These are phyloP conservation scores for Kodamaea fungicola DNA, from an alignment of 1,139 yeast species.

Conservation along the genomic window DNA sequence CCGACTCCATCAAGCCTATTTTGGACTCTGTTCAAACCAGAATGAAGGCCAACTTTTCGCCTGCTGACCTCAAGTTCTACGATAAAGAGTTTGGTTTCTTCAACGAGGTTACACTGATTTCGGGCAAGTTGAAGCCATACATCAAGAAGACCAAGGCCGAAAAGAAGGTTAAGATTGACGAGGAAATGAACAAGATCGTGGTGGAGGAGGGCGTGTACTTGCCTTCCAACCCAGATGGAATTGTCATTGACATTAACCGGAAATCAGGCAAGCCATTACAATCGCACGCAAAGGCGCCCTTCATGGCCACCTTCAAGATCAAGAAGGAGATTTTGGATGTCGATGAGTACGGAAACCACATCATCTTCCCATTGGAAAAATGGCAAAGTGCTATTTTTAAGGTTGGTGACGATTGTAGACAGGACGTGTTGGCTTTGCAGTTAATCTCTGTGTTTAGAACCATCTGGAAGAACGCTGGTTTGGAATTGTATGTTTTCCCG, in stretches of 20 bases:
- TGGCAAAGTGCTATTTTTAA: conserved; percentile 98
- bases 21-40: conserved; percentile 69
- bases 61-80: conserved; percentile 63
- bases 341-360: conserved; percentile 42
- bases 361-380: conserved; percentile 40
- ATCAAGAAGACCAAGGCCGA: conserved; percentile 94
- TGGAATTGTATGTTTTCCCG: conserved; percentile 90
- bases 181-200: conserved; percentile 81
- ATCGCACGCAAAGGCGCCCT: conserved; percentile 98
- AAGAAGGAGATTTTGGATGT: conserved; percentile 49
- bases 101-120: conserved; percentile 85
- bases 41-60: conserved; percentile 62
- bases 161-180: conserved; percentile 93
- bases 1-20: conserved; percentile 81
- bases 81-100: conserved; percentile 85
- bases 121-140: conserved; percentile 91
- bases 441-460: conserved; percentile 87
- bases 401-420: conserved; percentile 99
- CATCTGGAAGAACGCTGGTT: conserved; percentile 83
- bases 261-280: conserved; percentile 95
- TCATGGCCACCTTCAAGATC: conserved; percentile 92
- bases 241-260: conserved; percentile 86
- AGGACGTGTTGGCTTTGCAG: conserved; percentile 92
- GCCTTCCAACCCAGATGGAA: conserved; percentile 96
- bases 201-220: conserved; percentile 85